These are phyloP conservation scores for Xylogone sp. DNA, from an alignment of 2,329 filamentous ascomycete species.

Conservation along the genomic window DNA sequence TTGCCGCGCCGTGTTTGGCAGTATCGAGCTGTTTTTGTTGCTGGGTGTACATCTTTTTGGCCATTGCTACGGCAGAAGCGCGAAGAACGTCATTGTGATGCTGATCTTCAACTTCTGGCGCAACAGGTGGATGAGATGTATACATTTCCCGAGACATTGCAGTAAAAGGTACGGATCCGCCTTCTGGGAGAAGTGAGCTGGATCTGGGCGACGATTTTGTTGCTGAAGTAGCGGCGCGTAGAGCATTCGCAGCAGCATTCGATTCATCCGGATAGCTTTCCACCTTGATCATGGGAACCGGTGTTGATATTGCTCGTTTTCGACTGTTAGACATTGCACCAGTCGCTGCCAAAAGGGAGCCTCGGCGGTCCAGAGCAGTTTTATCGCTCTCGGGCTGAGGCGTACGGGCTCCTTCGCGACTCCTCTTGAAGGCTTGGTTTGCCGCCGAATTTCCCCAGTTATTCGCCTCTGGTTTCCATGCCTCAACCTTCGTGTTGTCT, in stretches of 20 bases:
- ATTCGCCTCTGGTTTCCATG: constrained; percentile 44
- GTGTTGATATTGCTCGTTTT: constrained; percentile 59
- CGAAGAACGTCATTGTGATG: constrained; percentile 68
- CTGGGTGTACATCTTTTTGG: constrained; percentile 75
- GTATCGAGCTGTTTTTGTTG: constrained; percentile 52
- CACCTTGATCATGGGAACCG: constrained; percentile 31
- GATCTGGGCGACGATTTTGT: constrained; percentile 10
- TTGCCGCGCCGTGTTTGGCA: constrained; percentile 26
- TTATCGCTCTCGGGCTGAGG: constrained; percentile 42
- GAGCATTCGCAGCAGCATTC: constrained; percentile 62
- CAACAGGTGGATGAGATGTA: constrained; percentile 69
- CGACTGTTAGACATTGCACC: constrained; percentile 64
- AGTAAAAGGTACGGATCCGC: constrained; percentile 63
- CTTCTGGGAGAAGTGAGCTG: constrained; percentile 34
- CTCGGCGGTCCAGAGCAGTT: constrained; percentile 50
- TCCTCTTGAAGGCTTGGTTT: constrained; percentile 59
- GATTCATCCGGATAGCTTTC: constrained; percentile 51
- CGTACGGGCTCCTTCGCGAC: constrained; percentile 33
- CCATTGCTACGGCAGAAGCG: constrained; percentile 85
- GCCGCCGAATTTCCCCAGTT: constrained; percentile 63
- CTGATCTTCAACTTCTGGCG: constrained; percentile 69
- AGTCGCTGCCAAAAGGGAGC: constrained; percentile 71
- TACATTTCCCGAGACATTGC: constrained; percentile 74
- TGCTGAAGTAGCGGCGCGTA: constrained; percentile 69
- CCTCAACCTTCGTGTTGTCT: constrained; percentile 46